These are phyloP conservation scores for Trypanosoma boissoni DNA, from an alignment of 208 protist genomes.

Conservation along the genomic window DNA sequence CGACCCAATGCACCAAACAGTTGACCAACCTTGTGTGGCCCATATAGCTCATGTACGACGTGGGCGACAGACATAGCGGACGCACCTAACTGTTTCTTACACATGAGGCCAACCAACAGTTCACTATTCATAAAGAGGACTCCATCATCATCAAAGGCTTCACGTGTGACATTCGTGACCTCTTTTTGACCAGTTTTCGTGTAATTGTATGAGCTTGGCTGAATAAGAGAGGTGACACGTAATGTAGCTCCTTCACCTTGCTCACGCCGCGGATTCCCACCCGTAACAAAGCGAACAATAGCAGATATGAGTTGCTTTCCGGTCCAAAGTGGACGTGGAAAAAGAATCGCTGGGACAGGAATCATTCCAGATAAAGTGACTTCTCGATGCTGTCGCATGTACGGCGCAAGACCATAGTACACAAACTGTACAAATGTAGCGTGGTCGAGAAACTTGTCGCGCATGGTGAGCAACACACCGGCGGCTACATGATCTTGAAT, in stretches of 20 bases:
- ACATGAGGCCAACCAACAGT: slow-evolving; percentile 97
- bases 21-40: slow-evolving; percentile 88
- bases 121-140: slow-evolving; percentile 94
- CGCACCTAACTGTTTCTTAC: slow-evolving; percentile 95
- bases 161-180: slow-evolving; percentile 29
- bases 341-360: slow-evolving; percentile 93
- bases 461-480: slow-evolving; percentile 95
- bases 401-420: slow-evolving; percentile 86
- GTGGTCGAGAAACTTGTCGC: slow-evolving; percentile 95
- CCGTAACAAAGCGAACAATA: slow-evolving; percentile 81
- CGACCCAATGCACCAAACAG: slow-evolving; percentile 95
- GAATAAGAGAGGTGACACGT: slow-evolving; percentile 78
- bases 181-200: slow-evolving; percentile 30
- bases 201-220: slow-evolving; percentile 69
- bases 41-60: slow-evolving; percentile 97
- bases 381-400: slow-evolving; percentile 51
- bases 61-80: slow-evolving; percentile 91
- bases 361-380: slow-evolving; percentile 73
- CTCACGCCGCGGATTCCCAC: slow-evolving; percentile 6
- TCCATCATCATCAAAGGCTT: slow-evolving; percentile 63
- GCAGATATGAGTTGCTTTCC: slow-evolving; percentile 97
- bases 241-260: slow-evolving; percentile 76
- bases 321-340: slow-evolving; percentile 94
- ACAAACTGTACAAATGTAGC: slow-evolving; percentile 94
- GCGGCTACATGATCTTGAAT: slow-evolving; percentile 99